Evolutionary conservation across 495 filamentous ascomycete species (phyloP).

Genomic region (Daldinia caldariorum): DNA sequence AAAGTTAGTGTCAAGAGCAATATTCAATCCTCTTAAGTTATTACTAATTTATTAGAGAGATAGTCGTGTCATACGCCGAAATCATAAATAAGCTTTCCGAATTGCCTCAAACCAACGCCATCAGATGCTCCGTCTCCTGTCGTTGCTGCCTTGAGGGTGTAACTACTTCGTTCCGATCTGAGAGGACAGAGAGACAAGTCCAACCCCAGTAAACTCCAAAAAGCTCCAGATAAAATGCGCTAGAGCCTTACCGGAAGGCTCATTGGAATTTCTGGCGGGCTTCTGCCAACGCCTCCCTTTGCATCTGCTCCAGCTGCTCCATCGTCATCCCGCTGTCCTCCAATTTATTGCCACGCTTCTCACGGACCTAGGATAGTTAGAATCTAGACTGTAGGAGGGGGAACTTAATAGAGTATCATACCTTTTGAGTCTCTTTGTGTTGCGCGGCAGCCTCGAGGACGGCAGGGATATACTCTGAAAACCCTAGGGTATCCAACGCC

Average conservation of each 20-base stretch:
- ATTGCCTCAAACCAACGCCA: constrained; percentile 34
- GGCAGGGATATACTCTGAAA: constrained; percentile 86
- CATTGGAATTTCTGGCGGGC: constrained; percentile 65
- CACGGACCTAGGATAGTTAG: constrained; percentile 71
- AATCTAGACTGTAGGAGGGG: neutral
- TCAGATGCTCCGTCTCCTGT: constrained; percentile 30
- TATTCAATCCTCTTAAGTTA: constrained; percentile 13
- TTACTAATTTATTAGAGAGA: constrained; percentile 4
- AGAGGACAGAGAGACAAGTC: constrained; percentile 11
- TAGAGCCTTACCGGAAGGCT: constrained; percentile 2
- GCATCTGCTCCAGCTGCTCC: constrained; percentile 86
- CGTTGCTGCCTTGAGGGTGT: neutral
- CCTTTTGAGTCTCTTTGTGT: constrained; percentile 92
- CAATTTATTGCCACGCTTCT: constrained; percentile 97
- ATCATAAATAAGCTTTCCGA: constrained; percentile 22
- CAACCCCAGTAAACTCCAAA: constrained; percentile 6
- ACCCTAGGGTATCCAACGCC: constrained; percentile 88
- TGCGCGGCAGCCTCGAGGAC: constrained; percentile 89
- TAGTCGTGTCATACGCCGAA: constrained; percentile 25
- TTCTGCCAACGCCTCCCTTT: constrained; percentile 88
- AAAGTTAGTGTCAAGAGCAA: constrained; percentile 4
- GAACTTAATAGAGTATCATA: constrained; percentile 52
- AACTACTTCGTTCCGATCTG: constrained; percentile 5
- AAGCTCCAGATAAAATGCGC: neutral
- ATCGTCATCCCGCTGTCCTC: constrained; percentile 90